Evolutionary conservation across 352 stramenopile species (phyloP).

Genomic region (Phytopythium montanum): DNA sequence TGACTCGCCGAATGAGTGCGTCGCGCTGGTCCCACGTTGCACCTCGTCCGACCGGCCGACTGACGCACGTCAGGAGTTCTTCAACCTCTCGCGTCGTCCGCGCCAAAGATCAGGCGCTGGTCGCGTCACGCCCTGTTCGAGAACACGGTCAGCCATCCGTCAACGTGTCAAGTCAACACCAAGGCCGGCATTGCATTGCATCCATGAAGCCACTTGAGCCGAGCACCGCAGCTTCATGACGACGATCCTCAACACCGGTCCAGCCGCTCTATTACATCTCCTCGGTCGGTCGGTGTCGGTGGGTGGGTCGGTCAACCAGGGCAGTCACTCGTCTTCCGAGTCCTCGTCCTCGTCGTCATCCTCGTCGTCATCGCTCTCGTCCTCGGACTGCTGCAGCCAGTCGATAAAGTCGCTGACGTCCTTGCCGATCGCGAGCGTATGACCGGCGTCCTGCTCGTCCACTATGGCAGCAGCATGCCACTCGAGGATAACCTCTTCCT

Average conservation of each 20-base stretch:
- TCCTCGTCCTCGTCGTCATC: slow-evolving; percentile 35
- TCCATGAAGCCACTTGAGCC: neutral
- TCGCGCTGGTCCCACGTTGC: neutral
- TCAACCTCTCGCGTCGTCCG: neutral
- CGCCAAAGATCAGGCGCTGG: neutral
- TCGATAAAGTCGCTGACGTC: slow-evolving; percentile 93
- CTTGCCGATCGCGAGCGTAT: slow-evolving; percentile 44
- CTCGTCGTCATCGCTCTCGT: slow-evolving; percentile 47
- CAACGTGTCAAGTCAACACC: too few relatives aligned
- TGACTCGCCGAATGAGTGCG: too few relatives aligned
- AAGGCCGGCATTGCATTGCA: neutral
- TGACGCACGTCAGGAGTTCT: neutral
- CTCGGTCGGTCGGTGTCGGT: neutral
- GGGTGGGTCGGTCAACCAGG: neutral
- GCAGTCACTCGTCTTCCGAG: slow-evolving; percentile 4
- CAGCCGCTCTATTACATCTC: slow-evolving; percentile 3
- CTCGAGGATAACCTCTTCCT: slow-evolving; percentile 90
- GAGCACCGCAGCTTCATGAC: too few relatives aligned
- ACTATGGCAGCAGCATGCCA: slow-evolving; percentile 59
- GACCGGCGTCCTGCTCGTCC: slow-evolving; percentile 10
- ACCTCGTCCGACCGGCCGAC: too few relatives aligned
- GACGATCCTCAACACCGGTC: too few relatives aligned
- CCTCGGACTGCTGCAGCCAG: slow-evolving; percentile 84
- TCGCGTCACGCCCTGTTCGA: neutral
- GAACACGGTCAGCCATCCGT: neutral